Percentiles rank a stretch among this genome's conserved stretches.
Conservation (phyloP, 2,329 filamentous ascomycete genomes). For the Ceratocystis alfenasii region DNA sequence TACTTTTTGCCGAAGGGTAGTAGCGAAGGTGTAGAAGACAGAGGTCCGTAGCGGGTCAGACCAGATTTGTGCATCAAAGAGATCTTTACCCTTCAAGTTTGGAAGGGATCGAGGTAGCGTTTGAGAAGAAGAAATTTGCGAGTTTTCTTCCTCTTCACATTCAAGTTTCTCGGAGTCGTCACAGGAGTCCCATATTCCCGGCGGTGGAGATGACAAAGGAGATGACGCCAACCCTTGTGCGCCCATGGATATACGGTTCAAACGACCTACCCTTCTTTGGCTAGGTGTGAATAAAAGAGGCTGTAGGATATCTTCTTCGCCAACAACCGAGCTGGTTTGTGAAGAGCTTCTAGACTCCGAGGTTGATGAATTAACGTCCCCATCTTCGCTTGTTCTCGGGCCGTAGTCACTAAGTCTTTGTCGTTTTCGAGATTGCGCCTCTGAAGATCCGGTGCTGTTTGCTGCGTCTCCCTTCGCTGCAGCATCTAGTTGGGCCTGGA, state of each 20-base stretch:
- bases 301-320: neutral
- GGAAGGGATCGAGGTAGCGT: constrained; percentile 31
- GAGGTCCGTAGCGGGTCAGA: constrained; percentile 54
- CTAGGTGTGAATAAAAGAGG: constrained; percentile 11
- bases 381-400: constrained; percentile 26
- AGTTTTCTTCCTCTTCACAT: constrained; percentile 30
- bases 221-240: constrained; percentile 34
- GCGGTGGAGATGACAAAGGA: constrained; percentile 46
- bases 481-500: constrained; percentile 54
- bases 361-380: constrained; percentile 10
- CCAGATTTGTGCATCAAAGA: constrained; percentile 62
- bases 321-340: neutral
- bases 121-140: constrained; percentile 9
- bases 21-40: constrained; percentile 61
- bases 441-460: constrained; percentile 22
- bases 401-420: constrained; percentile 27
- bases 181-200: constrained; percentile 41
- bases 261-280: constrained; percentile 12
- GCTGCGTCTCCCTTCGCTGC: constrained; percentile 29
- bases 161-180: constrained; percentile 31
- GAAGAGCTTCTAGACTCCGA: neutral
- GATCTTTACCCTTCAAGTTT: constrained; percentile 56
- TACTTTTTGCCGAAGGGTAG: constrained; percentile 53
- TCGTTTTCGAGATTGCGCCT: constrained; percentile 26
- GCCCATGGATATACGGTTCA: constrained; percentile 16